Conservation (phyloP, 1,284 basidiomycete genomes). For the Rhodotorula glutinis region DNA sequence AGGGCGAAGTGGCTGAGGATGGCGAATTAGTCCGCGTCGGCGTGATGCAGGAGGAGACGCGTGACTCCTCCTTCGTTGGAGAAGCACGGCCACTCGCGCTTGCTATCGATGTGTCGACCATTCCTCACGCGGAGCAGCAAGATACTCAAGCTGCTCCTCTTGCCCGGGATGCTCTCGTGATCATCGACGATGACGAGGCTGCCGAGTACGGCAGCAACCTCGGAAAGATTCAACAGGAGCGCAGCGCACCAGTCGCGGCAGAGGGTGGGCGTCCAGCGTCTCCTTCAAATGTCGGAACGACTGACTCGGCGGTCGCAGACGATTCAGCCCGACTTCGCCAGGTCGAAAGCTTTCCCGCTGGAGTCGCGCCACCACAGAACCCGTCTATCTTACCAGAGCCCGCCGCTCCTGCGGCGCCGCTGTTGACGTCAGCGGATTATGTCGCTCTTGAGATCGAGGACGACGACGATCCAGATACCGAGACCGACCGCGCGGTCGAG, state of each 20-base stretch:
- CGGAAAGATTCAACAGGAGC: too few relatives aligned
- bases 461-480: conserved; percentile 2
- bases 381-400: too few relatives aligned
- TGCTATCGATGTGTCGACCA: background rate
- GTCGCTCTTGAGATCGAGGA: conserved; percentile 14
- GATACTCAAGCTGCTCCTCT: background rate
- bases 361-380: too few relatives aligned
- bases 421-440: background rate
- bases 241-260: too few relatives aligned
- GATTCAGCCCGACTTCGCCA: too few relatives aligned
- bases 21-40: conserved; percentile 6
- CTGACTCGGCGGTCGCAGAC: too few relatives aligned
- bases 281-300: too few relatives aligned
- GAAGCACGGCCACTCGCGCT: background rate
- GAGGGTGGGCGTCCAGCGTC: too few relatives aligned
- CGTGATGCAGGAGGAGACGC: background rate
- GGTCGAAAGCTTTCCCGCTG: too few relatives aligned
- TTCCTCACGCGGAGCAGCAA: background rate
- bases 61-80: background rate
- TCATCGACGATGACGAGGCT: background rate
- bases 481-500: too few relatives aligned
- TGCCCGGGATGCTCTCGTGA: too few relatives aligned
- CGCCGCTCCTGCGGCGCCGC: background rate
- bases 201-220: too few relatives aligned
- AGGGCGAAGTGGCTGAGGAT: background rate